Conservation (phyloP, 2,329 filamentous ascomycete genomes). For the Massarina eburnea region DNA sequence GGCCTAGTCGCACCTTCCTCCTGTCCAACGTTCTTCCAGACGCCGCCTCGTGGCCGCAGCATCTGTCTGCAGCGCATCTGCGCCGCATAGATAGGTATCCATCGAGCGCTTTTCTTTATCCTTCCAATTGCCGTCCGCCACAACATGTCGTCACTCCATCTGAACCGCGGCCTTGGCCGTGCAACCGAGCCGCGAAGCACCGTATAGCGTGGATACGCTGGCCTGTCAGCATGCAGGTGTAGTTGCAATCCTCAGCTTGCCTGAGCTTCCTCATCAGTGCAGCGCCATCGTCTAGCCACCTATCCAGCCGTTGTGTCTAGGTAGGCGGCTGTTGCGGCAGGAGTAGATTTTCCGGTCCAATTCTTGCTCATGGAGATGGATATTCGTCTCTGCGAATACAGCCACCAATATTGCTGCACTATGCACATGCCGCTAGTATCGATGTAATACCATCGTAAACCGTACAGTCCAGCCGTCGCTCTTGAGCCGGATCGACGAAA, state of each 20-base stretch:
- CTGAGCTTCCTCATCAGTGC: neutral
- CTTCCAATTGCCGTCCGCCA: neutral
- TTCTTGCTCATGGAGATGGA: constrained; percentile 13
- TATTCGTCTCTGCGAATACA: constrained; percentile 11
- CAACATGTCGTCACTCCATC: neutral
- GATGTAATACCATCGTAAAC: constrained; percentile 3
- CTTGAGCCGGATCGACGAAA: neutral
- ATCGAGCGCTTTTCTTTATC: neutral
- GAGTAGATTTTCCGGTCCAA: constrained; percentile 13
- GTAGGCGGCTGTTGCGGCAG: constrained; percentile 4
- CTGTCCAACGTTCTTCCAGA: neutral
- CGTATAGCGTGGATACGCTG: neutral
- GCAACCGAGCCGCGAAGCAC: neutral
- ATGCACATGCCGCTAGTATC: constrained; percentile 1
- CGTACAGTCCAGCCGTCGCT: neutral
- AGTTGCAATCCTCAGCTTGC: neutral
- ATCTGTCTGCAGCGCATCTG: neutral
- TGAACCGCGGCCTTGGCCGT: neutral
- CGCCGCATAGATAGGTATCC: no score
- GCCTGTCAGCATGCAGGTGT: neutral
- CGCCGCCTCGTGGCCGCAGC: neutral
- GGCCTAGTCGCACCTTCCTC: neutral
- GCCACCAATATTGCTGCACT: constrained; percentile 19
- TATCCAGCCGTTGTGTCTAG: neutral
- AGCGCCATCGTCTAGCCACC: neutral